Base-by-base conservation (phyloP, 352 stramenopile genomes). In the Saprolegnia diclina region DNA sequence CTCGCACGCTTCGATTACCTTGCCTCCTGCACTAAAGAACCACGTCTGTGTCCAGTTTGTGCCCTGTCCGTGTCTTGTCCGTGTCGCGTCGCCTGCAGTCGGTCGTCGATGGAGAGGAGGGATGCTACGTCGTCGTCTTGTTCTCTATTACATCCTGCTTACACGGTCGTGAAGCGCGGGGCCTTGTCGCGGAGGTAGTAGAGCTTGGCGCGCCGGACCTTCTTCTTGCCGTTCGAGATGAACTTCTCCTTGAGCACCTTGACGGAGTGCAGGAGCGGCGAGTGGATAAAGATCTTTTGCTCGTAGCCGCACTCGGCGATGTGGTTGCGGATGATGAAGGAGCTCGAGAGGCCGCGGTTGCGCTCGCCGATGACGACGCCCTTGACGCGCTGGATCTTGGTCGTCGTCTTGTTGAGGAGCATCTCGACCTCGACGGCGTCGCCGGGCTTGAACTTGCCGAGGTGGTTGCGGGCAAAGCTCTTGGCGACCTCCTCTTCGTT, bases 221-320 rank as follows among this genome's bases (percentile, higher is more conserved):
- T 82, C 81, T 96, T 96, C 81, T 94, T 91, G 74, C 89, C 89
- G 76, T 93, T 94, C 74, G 93, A 85, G 75, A 97, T 93, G 75
- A 94, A 96, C 59, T 87, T 89, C 71, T 93, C 74, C 76, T 95
- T 75, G 70, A 96, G 57, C 65, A 96, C 76, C 76, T 92, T 94
- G 71, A 97, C 79, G 65, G 80, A 89, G 74, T 95, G 79, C 59
- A 97, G 75, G 59, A 96, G 77, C 50, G 90, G 90, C 68, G 83
- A 95, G 76, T 96, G 82, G 75, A 91, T 64, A 67, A 93, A 93
- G 63, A 93, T 93, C 77, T 90, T 93, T 73, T 93, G 85, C 76
- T 93, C 85, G 77, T 90, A 93, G 38, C 85, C 85, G 72, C 89
- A 91, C 65, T 85, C 85, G 66, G 83, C 85, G 78, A 93, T 90